Percentiles rank a stretch among this genome's conserved stretches.
Evolutionary conservation across 306 rosid genomes (phyloP).

Genomic region (Sindora glabra): DNA sequence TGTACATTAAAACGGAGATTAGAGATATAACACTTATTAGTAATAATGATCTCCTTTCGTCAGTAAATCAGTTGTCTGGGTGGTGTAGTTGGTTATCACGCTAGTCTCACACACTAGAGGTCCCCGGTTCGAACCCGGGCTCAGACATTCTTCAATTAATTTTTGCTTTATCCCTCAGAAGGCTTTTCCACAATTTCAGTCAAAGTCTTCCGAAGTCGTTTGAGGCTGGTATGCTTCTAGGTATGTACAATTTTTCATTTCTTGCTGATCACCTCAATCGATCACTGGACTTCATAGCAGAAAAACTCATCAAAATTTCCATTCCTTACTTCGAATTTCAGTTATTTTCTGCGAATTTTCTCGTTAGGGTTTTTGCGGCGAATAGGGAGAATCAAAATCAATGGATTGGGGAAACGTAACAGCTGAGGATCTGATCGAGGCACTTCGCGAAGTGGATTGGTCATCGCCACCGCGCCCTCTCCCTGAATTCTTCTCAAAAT

Average conservation of each 20-base stretch:
- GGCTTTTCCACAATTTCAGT: too few species aligned
- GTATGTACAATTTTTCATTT: too few species aligned
- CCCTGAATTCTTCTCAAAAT: conserved; percentile 87
- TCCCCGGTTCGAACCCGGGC: conserved; percentile 96
- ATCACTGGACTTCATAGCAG: too few species aligned
- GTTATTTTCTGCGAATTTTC: too few species aligned
- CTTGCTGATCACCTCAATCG: too few species aligned
- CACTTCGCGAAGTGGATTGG: conserved; percentile 99
- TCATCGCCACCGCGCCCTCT: conserved; percentile 96
- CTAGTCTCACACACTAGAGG: conserved; percentile 93
- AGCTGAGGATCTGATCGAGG: conserved; percentile 91
- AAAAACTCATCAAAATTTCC: too few species aligned
- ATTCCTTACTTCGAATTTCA: too few species aligned
- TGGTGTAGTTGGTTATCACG: conserved; percentile 95
- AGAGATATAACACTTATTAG: too few species aligned
- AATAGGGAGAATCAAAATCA: background rate
- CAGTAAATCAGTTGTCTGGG: too few species aligned
- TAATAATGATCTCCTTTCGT: too few species aligned
- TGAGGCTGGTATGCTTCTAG: too few species aligned
- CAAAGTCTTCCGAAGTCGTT: background rate
- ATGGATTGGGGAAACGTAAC: conserved; percentile 99
- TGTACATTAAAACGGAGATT: too few species aligned
- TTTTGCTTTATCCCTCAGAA: background rate
- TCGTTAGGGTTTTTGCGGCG: background rate
- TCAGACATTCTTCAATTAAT: conserved; percentile 30